Evolutionary conservation across 768 basidiomycete genomes (phyloP), one percentile per base, ranked within the genome.

Genomic region (Pulveroboletus sp.): DNA sequence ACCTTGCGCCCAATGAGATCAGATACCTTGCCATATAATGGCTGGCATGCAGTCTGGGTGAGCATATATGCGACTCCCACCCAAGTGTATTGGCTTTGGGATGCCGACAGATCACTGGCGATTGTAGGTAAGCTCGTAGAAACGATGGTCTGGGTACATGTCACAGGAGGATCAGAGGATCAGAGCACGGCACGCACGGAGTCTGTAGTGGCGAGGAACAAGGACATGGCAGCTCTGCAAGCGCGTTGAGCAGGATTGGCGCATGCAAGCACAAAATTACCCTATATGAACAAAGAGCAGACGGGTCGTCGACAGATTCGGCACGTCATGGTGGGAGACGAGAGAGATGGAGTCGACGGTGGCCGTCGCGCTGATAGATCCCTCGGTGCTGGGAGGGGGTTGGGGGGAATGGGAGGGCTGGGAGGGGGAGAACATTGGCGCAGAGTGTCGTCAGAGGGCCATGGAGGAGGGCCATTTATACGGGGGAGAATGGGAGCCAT

Each of bases 191-290:
- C 50, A 67, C 84, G 53, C 61, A 91, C 90, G 42, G 87, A 80
- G 66, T 92, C 90, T 6, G 90, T 92, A 11, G 90, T 93, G 3
- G 90, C 90, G 11, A 93, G 81, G 66, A 93, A 93, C 47, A 92
- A 65, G 10, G 89, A 76, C 68, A 92, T 66, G 5, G 87, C 89
- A 32, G 87, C 86, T 39, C 90, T 91, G 61, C 24, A 49, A 33
- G 29, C 33, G 29, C 20, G 39, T 45, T 57, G 40, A 61, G 58
- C 45, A 53, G 21, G 52, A 49, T 36, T 40, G 42, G 40, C 25
- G 32, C 20, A 31, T 40, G 47, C 8, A 13, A 36, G 31, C n/a
- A 13, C 16, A 25, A 19, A 29, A 59, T 50, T 67, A 87, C 87
- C 87, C 87, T 53, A 87, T 74, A 64, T 89, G 87, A 20, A 83